Evolutionary conservation across 2,329 filamentous ascomycete species (phyloP).

Genomic region (Colletotrichum tropicicola): DNA sequence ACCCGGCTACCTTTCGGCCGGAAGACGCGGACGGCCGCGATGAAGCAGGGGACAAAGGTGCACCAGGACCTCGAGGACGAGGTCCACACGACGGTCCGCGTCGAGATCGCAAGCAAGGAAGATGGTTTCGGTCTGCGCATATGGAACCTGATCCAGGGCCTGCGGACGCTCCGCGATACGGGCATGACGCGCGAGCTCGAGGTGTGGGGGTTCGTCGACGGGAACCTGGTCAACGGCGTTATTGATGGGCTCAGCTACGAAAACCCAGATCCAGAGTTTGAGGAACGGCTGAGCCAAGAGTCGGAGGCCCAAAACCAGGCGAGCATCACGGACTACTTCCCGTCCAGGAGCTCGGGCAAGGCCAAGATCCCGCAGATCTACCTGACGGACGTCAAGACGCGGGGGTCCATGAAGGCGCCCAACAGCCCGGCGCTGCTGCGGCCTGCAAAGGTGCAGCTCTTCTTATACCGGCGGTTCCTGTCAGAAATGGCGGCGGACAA

Average conservation of each 20-base stretch:
- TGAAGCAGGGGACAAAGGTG: constrained; percentile 82
- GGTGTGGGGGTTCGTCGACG: constrained; percentile 86
- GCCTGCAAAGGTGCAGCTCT: constrained; percentile 85
- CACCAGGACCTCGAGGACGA: constrained; percentile 88
- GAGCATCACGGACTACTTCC: constrained; percentile 52
- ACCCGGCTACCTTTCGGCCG: constrained; percentile 75
- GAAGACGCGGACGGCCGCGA: constrained; percentile 79
- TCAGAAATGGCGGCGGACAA: constrained; percentile 76
- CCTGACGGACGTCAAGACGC: constrained; percentile 89
- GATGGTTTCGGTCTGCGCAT: constrained; percentile 84
- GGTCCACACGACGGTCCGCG: constrained; percentile 78
- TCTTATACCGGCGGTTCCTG: constrained; percentile 89
- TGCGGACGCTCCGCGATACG: constrained; percentile 76
- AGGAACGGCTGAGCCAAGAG: constrained; percentile 62
- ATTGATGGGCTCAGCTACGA: constrained; percentile 86
- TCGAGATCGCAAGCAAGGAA: constrained; percentile 78
- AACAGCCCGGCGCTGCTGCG: constrained; percentile 73
- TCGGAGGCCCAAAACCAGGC: constrained; percentile 43
- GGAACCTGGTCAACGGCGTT: constrained; percentile 85
- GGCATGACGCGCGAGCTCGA: constrained; percentile 81
- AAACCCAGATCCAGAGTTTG: constrained; percentile 77
- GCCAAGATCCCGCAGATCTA: constrained; percentile 61
- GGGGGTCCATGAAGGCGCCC: constrained; percentile 71
- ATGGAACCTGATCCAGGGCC: constrained; percentile 91
- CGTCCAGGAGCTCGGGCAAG: constrained; percentile 31